Evolutionary conservation across 192 early-diverging fungal genomes (phyloP), one percentile per base, ranked within the genome.

Genomic region (Coemansia sp.): DNA sequence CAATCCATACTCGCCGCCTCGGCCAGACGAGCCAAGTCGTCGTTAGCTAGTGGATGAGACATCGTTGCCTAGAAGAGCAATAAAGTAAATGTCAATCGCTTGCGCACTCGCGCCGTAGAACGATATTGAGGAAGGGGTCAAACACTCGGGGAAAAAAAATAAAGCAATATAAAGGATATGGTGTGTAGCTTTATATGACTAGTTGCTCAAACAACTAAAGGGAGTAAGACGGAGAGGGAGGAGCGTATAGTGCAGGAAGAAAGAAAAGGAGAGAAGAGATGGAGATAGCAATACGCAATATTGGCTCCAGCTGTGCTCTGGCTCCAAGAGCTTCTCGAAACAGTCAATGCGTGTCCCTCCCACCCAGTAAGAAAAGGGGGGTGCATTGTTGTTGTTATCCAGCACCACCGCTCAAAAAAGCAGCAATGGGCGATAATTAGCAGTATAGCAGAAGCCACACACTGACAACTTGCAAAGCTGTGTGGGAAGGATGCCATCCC

Each of bases 11-110:
- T 62, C 14, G 64, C 9, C 10, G 76, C 73, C 67, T 84, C 77
- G 25, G 77, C 55, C 67, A 84, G 62, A 38, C 76, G 81, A 12
- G 81, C 66, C 51, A 84, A 64, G 60, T 84, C 77, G 45, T 84
- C 81, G 67, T 64, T 79, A 15, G 62, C 59, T 51, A 78, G 50
- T 7, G 65, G 58, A 60, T 67, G 70, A 6, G 70, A 62, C 72
- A 83, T 75, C 11, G 34, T 55, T 17, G 12, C 41, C 41, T 42
- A 19, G 19, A 50, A 21, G 19, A 46, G n/a, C 15, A 19, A 19
- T 19, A 19, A 19, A 45, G 44, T 45, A n/a, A 50, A 50, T 50
- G 46, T 50, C 21, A 23, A 50, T 23, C 46, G 27, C 19, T 50
- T 50, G 46, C 53, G 25, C 27, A 31, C 53, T 55, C 27, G 23